A percentile compares a stretch with the other conserved stretches of the same genome.
These are phyloP conservation scores for Fusarium pseudocircinatum DNA, from an alignment of 2,329 filamentous ascomycete genomes.

Conservation along the genomic window DNA sequence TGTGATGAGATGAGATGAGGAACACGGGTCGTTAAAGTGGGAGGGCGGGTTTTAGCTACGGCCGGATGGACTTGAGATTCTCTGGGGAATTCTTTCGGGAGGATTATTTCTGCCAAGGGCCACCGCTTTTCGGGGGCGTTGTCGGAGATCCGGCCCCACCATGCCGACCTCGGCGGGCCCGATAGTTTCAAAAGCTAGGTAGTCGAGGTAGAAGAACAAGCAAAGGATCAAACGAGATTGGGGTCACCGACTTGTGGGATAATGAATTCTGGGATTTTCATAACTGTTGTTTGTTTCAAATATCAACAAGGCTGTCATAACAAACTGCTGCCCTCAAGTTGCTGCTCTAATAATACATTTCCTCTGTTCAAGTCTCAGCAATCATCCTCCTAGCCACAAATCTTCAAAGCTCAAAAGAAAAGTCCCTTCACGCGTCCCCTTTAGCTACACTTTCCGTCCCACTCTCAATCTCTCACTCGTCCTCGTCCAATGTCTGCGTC, in stretches of 20 bases:
- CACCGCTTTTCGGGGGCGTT: conserved; percentile 48
- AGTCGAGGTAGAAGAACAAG: not conserved
- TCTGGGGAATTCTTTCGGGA: conserved; percentile 38
- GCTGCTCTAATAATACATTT: conserved; percentile 9
- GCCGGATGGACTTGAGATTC: conserved; percentile 19
- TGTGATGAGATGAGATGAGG: not conserved
- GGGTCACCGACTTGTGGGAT: not conserved
- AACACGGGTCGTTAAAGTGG: conserved; percentile 2
- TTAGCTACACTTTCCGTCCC: not conserved
- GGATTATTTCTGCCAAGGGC: conserved; percentile 52
- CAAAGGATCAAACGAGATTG: not conserved
- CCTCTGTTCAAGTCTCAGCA: conserved; percentile 4
- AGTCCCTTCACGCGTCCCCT: not conserved
- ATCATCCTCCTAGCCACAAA: conserved; percentile 2
- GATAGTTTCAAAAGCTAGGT: too few species aligned
- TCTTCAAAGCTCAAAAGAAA: not conserved
- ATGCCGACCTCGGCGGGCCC: conserved; percentile 24
- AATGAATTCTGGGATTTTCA: not conserved
- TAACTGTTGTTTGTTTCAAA: not conserved
- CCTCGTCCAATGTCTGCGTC: not conserved
- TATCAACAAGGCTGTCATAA: not conserved
- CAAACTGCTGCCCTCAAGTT: not conserved
- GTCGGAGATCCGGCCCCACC: conserved; percentile 36
- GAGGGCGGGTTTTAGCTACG: conserved; percentile 31
- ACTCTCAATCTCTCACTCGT: not conserved